Evolutionary conservation across 139 green algal species (phyloP), one percentile per base, ranked within the genome.

Genomic region (Penium margaritaceum): DNA sequence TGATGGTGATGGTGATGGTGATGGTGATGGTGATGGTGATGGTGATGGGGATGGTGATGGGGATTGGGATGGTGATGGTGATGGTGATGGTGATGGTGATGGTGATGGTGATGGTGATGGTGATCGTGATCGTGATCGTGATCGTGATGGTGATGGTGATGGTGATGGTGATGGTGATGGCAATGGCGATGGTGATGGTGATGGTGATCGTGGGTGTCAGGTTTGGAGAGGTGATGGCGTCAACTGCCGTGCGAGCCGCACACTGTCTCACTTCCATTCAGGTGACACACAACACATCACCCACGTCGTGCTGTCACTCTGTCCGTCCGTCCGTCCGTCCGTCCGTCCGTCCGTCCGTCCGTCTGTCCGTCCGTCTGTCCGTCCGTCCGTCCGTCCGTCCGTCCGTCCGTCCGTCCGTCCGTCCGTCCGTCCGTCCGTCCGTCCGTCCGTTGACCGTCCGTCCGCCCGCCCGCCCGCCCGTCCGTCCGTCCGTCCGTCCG

Each of bases 221-320:
- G 33, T 87, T 87, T 60, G 83, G 83, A 14, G n/a, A 86, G 67
- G 81, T 87, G n/a, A 57, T 87, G 15, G 71, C 74, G 17, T 62
- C 74, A 44, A 32, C 74, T 19, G 46, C 78, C 34, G 83, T 97
- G n/a, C 82, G 78, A n/a, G 92, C 92, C 4, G 92, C 91, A 5
- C 92, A 97, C 84, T 97, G 92, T 86, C 84, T 97, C 38, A 97
- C 92, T n/a, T 89, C 78, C 54, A 85, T 97, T 17, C 92, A 96
- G 83, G 91, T 95, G 75, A 92, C 60, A n/a, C 12, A 53, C 14
- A 6, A 51, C 33, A n/a, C 58, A 2, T 66, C 4, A 37, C 4
- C 6, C 33, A 4, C 5, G 2, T 36, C 6, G 2, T n/a, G 27
- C 57, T 35, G 2, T 67, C 44, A 34, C 34, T 51, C 3, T 3